Percentiles rank a stretch among this genome's conserved stretches.
Conservation (phyloP, 2,329 filamentous ascomycete genomes). For the Exophiala calicioides region DNA sequence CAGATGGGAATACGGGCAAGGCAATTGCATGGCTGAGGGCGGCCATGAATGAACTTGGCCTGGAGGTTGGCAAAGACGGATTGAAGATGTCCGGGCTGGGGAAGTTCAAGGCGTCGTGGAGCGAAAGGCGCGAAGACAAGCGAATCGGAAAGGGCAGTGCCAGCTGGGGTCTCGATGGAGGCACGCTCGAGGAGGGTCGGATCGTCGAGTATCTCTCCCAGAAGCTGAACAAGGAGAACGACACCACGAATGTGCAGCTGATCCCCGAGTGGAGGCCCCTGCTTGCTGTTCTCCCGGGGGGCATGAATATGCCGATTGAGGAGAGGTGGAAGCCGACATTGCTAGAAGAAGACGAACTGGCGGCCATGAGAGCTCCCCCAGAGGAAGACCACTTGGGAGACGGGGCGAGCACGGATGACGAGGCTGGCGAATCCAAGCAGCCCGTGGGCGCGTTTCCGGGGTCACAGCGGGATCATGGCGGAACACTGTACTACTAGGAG, state of each 20-base stretch:
- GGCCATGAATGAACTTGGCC: slow-evolving; percentile 59
- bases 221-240: slow-evolving; percentile 92
- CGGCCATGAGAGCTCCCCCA: slow-evolving; percentile 58
- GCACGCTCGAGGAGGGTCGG: slow-evolving; percentile 77
- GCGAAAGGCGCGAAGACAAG: slow-evolving; percentile 55
- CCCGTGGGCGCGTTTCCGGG: slow-evolving; percentile 40
- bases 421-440: slow-evolving; percentile 39
- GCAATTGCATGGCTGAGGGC: slow-evolving; percentile 85
- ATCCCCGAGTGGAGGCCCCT: slow-evolving; percentile 73
- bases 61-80: slow-evolving; percentile 32
- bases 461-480: slow-evolving; percentile 27
- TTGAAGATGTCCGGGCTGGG: slow-evolving; percentile 28
- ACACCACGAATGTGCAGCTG: slow-evolving; percentile 81
- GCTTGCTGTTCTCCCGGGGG: slow-evolving; percentile 78
- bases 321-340: slow-evolving; percentile 60
- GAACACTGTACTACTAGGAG: slow-evolving; percentile 20
- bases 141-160: slow-evolving; percentile 65
- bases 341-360: slow-evolving; percentile 65
- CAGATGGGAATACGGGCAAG: slow-evolving; percentile 76
- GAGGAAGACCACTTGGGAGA: slow-evolving; percentile 47
- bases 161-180: slow-evolving; percentile 79
- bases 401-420: slow-evolving; percentile 40
- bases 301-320: slow-evolving; percentile 74
- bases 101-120: slow-evolving; percentile 29
- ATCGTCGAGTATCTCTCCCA: slow-evolving; percentile 82